These are phyloP conservation scores for Alternaria sp. DNA, from an alignment of 2,329 filamentous ascomycete species.

Conservation along the genomic window DNA sequence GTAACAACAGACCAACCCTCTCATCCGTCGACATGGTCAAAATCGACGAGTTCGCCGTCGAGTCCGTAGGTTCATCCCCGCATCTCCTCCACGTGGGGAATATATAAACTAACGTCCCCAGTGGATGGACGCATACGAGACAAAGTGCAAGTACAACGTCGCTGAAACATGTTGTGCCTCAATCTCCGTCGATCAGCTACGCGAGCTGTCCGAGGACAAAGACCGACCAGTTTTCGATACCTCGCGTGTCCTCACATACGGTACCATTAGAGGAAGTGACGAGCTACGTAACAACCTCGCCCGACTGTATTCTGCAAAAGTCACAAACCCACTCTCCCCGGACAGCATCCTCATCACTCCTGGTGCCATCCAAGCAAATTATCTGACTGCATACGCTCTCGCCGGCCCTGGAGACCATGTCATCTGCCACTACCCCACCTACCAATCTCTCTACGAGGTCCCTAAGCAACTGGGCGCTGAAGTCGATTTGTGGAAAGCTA, in stretches of 20 bases:
- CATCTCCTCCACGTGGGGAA: conserved; percentile 20
- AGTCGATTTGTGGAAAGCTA: conserved; percentile 78
- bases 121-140: conserved; percentile 67
- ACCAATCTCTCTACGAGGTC: conserved; percentile 80
- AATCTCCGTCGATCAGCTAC: conserved; percentile 74
- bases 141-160: conserved; percentile 69
- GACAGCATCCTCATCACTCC: conserved; percentile 79
- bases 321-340: conserved; percentile 55
- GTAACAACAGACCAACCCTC: neutral
- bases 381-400: conserved; percentile 77
- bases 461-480: conserved; percentile 78
- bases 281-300: conserved; percentile 71
- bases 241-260: conserved; percentile 73
- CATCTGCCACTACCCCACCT: conserved; percentile 85
- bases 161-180: conserved; percentile 82
- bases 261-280: conserved; percentile 73
- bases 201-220: conserved; percentile 66
- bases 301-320: conserved; percentile 68
- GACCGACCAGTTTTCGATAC: conserved; percentile 58
- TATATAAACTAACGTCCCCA: conserved; percentile 35
- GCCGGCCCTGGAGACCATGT: conserved; percentile 80
- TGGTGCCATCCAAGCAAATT: conserved; percentile 86
- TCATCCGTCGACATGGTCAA: conserved; percentile 59
- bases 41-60: conserved; percentile 72
- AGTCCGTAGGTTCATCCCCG: conserved; percentile 63